Base-by-base conservation (phyloP, 2,329 filamentous ascomycete genomes). In the Pseudogymnoascus sp. region DNA sequence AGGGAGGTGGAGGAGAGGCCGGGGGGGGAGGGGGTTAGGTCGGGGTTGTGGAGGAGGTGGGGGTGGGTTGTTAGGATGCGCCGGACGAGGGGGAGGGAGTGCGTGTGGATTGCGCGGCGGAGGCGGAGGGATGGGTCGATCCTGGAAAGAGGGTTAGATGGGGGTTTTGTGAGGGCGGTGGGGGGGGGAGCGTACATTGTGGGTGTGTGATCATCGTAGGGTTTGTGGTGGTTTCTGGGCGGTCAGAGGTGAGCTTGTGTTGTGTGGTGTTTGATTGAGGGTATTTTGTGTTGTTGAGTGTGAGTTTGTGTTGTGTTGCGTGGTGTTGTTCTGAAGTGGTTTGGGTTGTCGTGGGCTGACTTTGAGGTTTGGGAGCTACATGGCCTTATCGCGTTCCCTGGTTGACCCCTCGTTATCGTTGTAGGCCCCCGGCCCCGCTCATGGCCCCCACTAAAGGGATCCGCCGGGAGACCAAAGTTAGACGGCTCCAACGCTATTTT, bases 31-130 rank as follows among this genome's bases (percentile, higher is more conserved):
- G n/a, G n/a, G n/a, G n/a, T n/a, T n/a, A n/a, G n/a, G n/a, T n/a
- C n/a, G n/a, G n/a, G n/a, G 72, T 96, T 96, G 71, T 88, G 87
- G 28, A 96, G 80, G 67, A 88, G 83, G 17, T 78, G 73, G 0
- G 88, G 89, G 71, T 93, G 86, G 65, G 87, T 87, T 67, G 82
- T 83, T 68, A 96, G 80, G 73, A 96, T 92, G 73, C 91, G 89
- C 69, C 82, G 78, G 69, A 92, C 88, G 67, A 96, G 87, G 63
- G 85, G 78, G 62, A 79, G 76, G 75, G 83, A 76, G 73, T 93
- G 88, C 71, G 86, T 82, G 73, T 88, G 83, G 74, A 96, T 93
- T 65, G 92, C 91, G 69, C 91, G 87, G 68, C 91, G 88, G 50
- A 96, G 81, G 70, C 91, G 89, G 74, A 87, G 84, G 64, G 87